Percentiles rank a stretch among this genome's conserved stretches.
phyloP scores from a whole-genome alignment of 306 rosid species.

The Alnus rubra region DNA sequence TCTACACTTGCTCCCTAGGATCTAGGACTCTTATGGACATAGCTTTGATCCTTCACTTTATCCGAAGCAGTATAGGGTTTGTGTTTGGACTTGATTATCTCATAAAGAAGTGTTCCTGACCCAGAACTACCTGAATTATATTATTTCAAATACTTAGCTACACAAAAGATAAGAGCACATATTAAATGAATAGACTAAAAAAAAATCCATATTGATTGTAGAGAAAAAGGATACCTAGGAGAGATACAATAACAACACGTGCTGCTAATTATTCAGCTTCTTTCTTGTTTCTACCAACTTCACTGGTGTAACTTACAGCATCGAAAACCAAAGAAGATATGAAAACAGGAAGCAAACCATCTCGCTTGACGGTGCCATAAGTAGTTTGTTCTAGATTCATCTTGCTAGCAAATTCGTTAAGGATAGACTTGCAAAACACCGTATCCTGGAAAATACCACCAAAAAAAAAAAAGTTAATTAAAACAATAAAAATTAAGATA shows the following conservation, averaged over 20 bases:
- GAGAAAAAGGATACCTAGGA: constrained; percentile 44
- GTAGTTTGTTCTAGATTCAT: constrained; percentile 35
- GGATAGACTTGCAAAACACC: constrained; percentile 43
- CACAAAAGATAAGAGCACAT: too few relatives aligned
- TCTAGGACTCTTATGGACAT: too few relatives aligned
- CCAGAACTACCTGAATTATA: too few relatives aligned
- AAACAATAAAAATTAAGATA: too few relatives aligned
- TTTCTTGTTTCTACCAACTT: constrained; percentile 42
- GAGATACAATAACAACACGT: constrained; percentile 44
- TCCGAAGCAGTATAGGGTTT: constrained; percentile 19
- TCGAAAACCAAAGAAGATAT: constrained; percentile 47
- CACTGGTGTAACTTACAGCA: constrained; percentile 40
- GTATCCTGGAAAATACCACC: neutral
- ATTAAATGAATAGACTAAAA: constrained; percentile 14
- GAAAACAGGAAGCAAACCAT: constrained; percentile 36
- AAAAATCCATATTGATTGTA: neutral
- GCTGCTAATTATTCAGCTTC: constrained; percentile 69
- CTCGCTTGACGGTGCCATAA: constrained; percentile 32
- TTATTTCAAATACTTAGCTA: too few relatives aligned
- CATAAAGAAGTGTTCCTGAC: neutral
- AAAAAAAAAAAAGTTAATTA: too few relatives aligned
- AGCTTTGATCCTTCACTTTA: neutral
- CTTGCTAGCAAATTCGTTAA: constrained; percentile 56
- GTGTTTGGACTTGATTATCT: constrained; percentile 48
- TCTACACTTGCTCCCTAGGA: too few relatives aligned